Base-by-base conservation (phyloP, 495 filamentous ascomycete species). In the Aspergillus affinis region DNA sequence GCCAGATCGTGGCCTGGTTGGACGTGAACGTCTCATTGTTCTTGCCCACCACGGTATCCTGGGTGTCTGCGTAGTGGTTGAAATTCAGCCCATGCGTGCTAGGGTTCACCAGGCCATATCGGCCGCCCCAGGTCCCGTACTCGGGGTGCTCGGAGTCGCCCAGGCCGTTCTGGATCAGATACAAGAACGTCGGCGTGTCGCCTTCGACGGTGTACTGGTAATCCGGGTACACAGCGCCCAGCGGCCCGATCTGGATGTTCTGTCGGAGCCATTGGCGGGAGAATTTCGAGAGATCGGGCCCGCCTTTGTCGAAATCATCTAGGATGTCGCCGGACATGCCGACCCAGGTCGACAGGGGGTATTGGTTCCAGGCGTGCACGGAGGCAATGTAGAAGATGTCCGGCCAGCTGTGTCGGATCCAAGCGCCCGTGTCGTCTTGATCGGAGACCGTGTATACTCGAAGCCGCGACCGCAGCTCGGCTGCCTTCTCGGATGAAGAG, bases 361-460 rank as follows among this genome's bases (percentile, higher is more conserved):
- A 82, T 23, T 69, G 64, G 48, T 75, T 75, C 67, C 71, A 80
- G 9, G 71, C 76, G 62, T 82, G 79, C 23, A 78, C 61, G 21
- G 70, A 75, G 6, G 57, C 58, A 45, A 80, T 76, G 65, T 76
- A 80, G 62, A 73, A 75, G 21, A 82, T 60, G 23, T 74, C 70
- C 4, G 79, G 76, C 51, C 68, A 80, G n/a, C 66, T 66, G 12
- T 58, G 61, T 3, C 77, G 75, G 44, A 82, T 75, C 77, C 77
- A 80, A 4, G 67, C 53, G 9, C 71, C 75, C 0, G 74, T 73
- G 59, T 82, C 71, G 61, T 81, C 78, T 61, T 81, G 79, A 63
- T 81, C 75, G 9, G 75, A 76, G 56, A 81, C 77, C 47, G 77
- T 61, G 55, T 81, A 81, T 41, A 78, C 68, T 29, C 78, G 72